These are phyloP conservation scores for Petasospora rhodanensis DNA, from an alignment of 1,139 yeast genomes.

Conservation along the genomic window DNA sequence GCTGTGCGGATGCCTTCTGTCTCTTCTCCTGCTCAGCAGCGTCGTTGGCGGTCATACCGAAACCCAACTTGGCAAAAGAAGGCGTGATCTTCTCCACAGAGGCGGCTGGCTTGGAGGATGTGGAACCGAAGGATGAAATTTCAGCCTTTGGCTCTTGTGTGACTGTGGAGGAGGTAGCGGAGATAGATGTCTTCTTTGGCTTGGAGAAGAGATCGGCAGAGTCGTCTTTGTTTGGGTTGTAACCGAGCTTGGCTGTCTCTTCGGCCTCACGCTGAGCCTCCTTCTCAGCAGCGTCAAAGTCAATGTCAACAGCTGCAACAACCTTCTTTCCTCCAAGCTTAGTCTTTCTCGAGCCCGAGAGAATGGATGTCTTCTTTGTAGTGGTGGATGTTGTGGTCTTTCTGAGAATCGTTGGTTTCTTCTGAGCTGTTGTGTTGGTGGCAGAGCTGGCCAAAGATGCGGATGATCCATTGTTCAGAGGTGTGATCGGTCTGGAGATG, in stretches of 20 bases:
- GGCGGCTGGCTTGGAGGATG: slow-evolving; percentile 27
- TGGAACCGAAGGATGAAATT: background rate
- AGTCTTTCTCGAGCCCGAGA: slow-evolving; percentile 39
- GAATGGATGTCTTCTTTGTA: slow-evolving; percentile 23
- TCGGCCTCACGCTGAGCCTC: slow-evolving; percentile 82
- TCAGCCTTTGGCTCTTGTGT: slow-evolving; percentile 7
- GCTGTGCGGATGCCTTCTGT: slow-evolving; percentile 39
- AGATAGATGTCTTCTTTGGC: slow-evolving; percentile 10
- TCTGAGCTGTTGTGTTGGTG: slow-evolving; percentile 3
- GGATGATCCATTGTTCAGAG: too few relatives aligned
- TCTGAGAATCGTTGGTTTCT: slow-evolving; percentile 12
- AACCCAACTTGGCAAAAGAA: slow-evolving; percentile 73
- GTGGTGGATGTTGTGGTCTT: slow-evolving; percentile 18
- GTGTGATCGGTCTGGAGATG: slow-evolving; percentile 31
- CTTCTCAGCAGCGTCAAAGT: slow-evolving; percentile 87
- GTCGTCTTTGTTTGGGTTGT: slow-evolving; percentile 49
- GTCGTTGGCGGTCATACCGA: slow-evolving; percentile 71
- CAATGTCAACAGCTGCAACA: slow-evolving; percentile 71
- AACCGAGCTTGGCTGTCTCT: slow-evolving; percentile 65
- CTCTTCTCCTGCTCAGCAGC: slow-evolving; percentile 36
- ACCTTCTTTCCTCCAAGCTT: slow-evolving; percentile 49
- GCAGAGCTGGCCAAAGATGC: too few relatives aligned
- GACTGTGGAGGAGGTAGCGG: slow-evolving; percentile 16
- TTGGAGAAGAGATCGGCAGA: slow-evolving; percentile 18
- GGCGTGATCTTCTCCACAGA: slow-evolving; percentile 60